Evolutionary conservation across 164 flowering plant genomes (phyloP), one percentile per base, ranked within the genome.

Genomic region (Paratinospora sagittata): DNA sequence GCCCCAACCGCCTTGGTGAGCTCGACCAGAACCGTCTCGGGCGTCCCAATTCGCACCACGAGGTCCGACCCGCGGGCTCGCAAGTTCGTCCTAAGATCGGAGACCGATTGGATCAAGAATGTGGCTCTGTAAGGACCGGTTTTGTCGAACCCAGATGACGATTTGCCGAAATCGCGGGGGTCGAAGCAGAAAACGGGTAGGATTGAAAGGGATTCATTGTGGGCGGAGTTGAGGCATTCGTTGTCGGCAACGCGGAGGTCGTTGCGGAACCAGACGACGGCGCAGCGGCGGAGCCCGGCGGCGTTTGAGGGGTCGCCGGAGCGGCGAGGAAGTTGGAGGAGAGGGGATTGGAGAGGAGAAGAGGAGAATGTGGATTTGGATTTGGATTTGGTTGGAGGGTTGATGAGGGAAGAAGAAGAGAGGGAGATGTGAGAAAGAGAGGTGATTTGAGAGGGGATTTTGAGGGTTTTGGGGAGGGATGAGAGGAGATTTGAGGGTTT

Each of bases 201-300:
- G 13, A 92, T 91, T 13, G 98, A 90, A 58, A 87, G 66, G 72
- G 96, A 88, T 47, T 95, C 98, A 69, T 82, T 76, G 78, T 83
- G 82, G 61, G 98, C 98, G 1, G 91, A n/a, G 72, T 72, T 85
- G 71, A 95, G 90, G 73, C 87, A 84, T 52, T 90, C 98, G 69
- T 95, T 92, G 79, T 95, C 98, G 55, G 84, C 88, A 61, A 95
- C 81, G 12, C 98, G 89, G 23, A 95, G 87, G 73, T 95, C 98
- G 62, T 82, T 87, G 27, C 98, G 86, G 82, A 95, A 91, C 97
- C 96, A 90, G n/a, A 89, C 94, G 36, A 95, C 79, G 75, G 97
- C 68, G 33, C 91, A 82, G 11, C 93, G 88, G 23, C 97, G 96
- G 49, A 87, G 69, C 34, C 78, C 91, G 36, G 91, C 91, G 27